Percentiles rank a stretch among this genome's conserved stretches.
phyloP scores from a whole-genome alignment of 2,329 filamentous ascomycete genomes.

The Cylindrodendrum hubeiense region DNA sequence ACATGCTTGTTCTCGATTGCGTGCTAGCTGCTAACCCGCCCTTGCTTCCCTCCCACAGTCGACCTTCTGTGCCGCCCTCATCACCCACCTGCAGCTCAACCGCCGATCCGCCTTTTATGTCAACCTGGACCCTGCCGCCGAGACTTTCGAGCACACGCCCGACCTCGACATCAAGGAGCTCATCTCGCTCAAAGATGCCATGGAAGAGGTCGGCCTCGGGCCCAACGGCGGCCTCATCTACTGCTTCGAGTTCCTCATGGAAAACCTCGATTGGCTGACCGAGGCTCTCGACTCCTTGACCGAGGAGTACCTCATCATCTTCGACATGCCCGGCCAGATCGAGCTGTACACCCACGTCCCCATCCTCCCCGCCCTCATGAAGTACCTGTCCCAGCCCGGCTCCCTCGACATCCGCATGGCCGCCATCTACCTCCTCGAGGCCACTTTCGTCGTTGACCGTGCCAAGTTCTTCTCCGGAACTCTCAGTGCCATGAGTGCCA shows the following conservation, averaged over 20 bases:
- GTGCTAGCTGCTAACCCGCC: constrained; percentile 33
- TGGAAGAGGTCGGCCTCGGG: constrained; percentile 92
- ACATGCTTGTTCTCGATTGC: constrained; percentile 32
- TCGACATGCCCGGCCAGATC: constrained; percentile 99
- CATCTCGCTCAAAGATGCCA: constrained; percentile 93
- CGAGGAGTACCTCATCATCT: constrained; percentile 96
- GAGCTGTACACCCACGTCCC: constrained; percentile 98
- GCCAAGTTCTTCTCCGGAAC: constrained; percentile 98
- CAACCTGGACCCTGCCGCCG: constrained; percentile 97
- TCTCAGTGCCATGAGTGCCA: constrained; percentile 96
- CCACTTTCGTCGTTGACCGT: constrained; percentile 93
- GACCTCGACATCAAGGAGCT: constrained; percentile 97
- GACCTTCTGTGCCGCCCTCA: constrained; percentile 94
- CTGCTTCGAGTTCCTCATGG: constrained; percentile 95
- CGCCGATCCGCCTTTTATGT: constrained; percentile 97
- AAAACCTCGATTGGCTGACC: constrained; percentile 92
- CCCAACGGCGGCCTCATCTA: constrained; percentile 95
- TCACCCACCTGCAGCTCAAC: constrained; percentile 91
- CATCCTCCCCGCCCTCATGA: constrained; percentile 86
- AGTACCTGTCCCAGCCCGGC: constrained; percentile 82
- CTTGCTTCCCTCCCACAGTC: constrained; percentile 65
- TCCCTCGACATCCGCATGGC: constrained; percentile 91
- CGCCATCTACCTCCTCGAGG: constrained; percentile 93
- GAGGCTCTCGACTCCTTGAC: constrained; percentile 87
- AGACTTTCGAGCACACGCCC: constrained; percentile 90